phyloP scores from a whole-genome alignment of 768 basidiomycete genomes.

The Gloeophyllum trabeum region DNA sequence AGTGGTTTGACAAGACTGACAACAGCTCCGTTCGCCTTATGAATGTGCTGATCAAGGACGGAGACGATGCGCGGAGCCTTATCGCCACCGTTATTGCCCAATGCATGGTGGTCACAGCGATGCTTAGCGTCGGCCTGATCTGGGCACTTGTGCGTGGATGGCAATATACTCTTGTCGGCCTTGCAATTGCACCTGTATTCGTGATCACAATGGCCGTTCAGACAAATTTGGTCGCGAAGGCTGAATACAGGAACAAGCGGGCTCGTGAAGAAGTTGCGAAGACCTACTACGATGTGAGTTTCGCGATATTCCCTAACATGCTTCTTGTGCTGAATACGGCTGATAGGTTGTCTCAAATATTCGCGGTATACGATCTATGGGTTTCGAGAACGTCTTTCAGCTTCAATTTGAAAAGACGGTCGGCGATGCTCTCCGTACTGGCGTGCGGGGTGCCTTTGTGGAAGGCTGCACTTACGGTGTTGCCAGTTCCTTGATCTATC shows the following conservation, averaged over 20 bases:
- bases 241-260: constrained; percentile 72
- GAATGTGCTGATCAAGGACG: constrained; percentile 77
- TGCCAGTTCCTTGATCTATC: constrained; percentile 74
- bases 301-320: constrained; percentile 6
- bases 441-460: constrained; percentile 74
- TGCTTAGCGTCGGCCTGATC: constrained; percentile 74
- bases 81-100: constrained; percentile 67
- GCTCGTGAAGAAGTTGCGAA: constrained; percentile 80
- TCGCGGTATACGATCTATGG: constrained; percentile 81
- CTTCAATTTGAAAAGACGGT: constrained; percentile 57
- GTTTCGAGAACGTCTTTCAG: constrained; percentile 62
- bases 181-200: constrained; percentile 83
- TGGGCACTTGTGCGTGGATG: constrained; percentile 89
- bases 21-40: constrained; percentile 53
- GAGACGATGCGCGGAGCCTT: constrained; percentile 75
- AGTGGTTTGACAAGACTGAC: constrained; percentile 69
- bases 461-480: constrained; percentile 80
- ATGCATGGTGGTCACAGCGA: constrained; percentile 58
- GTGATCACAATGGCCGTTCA: constrained; percentile 65
- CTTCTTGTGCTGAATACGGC: constrained; percentile 1
- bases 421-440: constrained; percentile 48
- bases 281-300: constrained; percentile 72
- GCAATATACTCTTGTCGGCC: constrained; percentile 86
- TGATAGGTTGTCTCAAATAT: constrained; percentile 67
- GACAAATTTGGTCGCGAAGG: constrained; percentile 55